Percentiles rank a stretch among this genome's conserved stretches.
Conservation (phyloP, 2,329 filamentous ascomycete genomes). For the Trichoderma pleuroti region DNA sequence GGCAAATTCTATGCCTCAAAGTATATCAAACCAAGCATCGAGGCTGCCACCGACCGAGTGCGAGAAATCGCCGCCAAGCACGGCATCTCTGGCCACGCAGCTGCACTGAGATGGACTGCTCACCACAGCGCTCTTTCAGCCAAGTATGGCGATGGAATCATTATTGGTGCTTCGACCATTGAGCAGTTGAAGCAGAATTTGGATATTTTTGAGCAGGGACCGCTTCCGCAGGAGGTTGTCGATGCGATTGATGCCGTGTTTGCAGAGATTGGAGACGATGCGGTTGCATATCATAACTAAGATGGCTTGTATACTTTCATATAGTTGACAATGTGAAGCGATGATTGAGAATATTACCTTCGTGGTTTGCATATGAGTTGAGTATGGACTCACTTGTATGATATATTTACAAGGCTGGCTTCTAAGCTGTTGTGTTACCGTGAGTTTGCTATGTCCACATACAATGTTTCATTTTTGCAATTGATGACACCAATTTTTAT, state of each 20-base stretch:
- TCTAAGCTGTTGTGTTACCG: neutral
- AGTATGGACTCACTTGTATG: neutral
- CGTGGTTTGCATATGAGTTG: neutral
- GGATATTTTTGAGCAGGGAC: slow-evolving; percentile 53
- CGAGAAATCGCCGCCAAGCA: slow-evolving; percentile 2
- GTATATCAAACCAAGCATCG: slow-evolving; percentile 6
- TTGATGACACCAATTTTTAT: neutral
- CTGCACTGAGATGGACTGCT: slow-evolving; percentile 48
- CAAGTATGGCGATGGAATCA: slow-evolving; percentile 44
- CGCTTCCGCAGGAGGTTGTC: slow-evolving; percentile 65
- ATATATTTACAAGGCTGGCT: too few species aligned
- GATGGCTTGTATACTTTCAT: neutral
- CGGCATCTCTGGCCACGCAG: slow-evolving; percentile 50
- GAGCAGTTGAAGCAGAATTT: slow-evolving; percentile 50
- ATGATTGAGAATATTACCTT: neutral
- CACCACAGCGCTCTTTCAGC: slow-evolving; percentile 57
- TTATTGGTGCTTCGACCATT: slow-evolving; percentile 49
- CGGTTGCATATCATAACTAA: slow-evolving; percentile 3
- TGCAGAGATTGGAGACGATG: slow-evolving; percentile 3
- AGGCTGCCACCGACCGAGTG: neutral
- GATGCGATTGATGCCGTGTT: neutral
- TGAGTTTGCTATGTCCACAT: neutral
- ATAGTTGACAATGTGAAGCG: neutral
- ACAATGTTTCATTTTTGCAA: neutral
- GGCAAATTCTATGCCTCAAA: neutral